These are phyloP conservation scores for Lactifluus hygrophoroides DNA, from an alignment of 768 basidiomycete genomes.

Conservation along the genomic window DNA sequence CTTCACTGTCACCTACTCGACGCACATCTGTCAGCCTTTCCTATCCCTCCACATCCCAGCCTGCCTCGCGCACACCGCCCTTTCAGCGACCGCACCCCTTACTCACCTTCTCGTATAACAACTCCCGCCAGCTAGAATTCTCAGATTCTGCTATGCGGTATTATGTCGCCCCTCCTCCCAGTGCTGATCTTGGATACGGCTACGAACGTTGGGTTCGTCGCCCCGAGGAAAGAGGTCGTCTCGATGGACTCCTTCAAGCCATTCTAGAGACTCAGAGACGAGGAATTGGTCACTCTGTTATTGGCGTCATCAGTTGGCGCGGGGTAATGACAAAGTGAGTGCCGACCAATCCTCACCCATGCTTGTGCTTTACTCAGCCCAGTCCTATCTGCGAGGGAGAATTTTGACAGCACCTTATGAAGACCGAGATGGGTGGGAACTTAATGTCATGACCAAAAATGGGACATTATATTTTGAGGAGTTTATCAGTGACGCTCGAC, in stretches of 20 bases:
- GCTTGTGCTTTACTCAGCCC: slow-evolving; percentile 17
- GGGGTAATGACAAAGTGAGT: slow-evolving; percentile 79
- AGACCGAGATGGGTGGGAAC: slow-evolving; percentile 65
- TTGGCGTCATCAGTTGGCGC: slow-evolving; percentile 64
- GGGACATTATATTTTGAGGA: slow-evolving; percentile 73
- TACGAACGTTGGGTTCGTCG: slow-evolving; percentile 67
- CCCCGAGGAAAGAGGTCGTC: slow-evolving; percentile 54
- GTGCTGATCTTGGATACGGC: slow-evolving; percentile 58
- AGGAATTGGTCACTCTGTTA: slow-evolving; percentile 33
- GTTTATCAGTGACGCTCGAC: slow-evolving; percentile 47
- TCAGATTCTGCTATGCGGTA: slow-evolving; percentile 63
- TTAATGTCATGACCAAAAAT: slow-evolving; percentile 73
- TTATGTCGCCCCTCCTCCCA: slow-evolving; percentile 55
- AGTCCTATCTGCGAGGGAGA: slow-evolving; percentile 37
- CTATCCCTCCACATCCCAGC: slow-evolving; percentile 20
- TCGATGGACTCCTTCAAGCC: slow-evolving; percentile 61
- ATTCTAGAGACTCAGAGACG: slow-evolving; percentile 36
- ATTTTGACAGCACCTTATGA: slow-evolving; percentile 80
- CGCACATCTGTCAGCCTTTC: slow-evolving; percentile 7
- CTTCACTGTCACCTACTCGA: neutral
- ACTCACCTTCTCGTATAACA: slow-evolving; percentile 64
- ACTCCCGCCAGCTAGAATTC: slow-evolving; percentile 49
- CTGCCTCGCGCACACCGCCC: slow-evolving; percentile 25
- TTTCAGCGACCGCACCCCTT: slow-evolving; percentile 68
- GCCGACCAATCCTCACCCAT: neutral